Evolutionary conservation across 164 flowering plant genomes (phyloP).

Genomic region (Litsea cubeba): DNA sequence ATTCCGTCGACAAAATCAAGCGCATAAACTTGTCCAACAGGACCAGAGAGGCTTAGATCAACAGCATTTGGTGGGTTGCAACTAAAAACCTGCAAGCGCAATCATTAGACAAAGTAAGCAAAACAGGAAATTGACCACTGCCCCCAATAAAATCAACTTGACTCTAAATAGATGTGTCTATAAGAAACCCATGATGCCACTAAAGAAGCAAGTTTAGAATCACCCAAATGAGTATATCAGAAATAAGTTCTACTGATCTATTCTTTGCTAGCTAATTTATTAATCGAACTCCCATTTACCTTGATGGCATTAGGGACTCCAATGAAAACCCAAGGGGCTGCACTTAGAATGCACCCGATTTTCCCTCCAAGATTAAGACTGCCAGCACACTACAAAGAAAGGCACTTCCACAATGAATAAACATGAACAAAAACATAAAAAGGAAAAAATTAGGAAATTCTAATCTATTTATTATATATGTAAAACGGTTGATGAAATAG

Average conservation of each 20-base stretch:
- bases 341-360: conserved; percentile 92
- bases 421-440: not conserved
- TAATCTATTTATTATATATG: not conserved
- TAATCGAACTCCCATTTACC: conserved; percentile 31
- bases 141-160: not conserved
- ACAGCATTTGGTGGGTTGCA: conserved; percentile 61
- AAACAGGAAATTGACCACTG: not conserved
- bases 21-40: conserved; percentile 89
- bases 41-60: conserved; percentile 71
- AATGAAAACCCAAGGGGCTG: conserved; percentile 95
- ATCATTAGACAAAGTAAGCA: not conserved
- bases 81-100: conserved; percentile 45
- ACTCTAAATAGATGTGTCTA: not conserved
- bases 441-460: no score
- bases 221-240: not conserved
- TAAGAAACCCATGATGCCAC: not conserved
- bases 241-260: not conserved
- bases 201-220: not conserved
- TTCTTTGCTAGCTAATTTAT: not conserved
- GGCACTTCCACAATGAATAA: conserved; percentile 1
- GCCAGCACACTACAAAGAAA: conserved; percentile 50
- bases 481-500: not conserved
- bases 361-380: conserved; percentile 66
- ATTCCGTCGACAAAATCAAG: conserved; percentile 74
- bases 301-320: conserved; percentile 80